phyloP scores from a whole-genome alignment of 2,329 filamentous ascomycete genomes.

The Phialocephala sp. region DNA sequence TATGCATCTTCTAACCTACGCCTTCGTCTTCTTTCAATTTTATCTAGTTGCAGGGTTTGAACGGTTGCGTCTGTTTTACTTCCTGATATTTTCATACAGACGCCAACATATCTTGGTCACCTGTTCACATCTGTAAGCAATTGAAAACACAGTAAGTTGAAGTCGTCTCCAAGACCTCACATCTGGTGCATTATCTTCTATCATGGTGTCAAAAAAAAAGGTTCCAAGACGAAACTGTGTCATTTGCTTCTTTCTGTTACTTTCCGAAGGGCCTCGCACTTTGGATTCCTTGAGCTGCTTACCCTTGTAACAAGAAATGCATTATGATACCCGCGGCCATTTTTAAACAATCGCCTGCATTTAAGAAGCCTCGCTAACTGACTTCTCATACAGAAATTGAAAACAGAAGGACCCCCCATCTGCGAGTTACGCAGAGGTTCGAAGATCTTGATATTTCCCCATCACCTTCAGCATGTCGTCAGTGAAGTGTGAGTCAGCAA shows the following conservation, averaged over 20 bases:
- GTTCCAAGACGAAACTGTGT: too few species aligned
- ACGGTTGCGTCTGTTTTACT: neutral
- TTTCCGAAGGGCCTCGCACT: neutral
- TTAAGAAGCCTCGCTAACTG: neutral
- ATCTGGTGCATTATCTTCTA: too few species aligned
- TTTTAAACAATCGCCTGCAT: neutral
- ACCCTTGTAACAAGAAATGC: neutral
- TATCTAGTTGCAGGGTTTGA: neutral
- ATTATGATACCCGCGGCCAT: neutral
- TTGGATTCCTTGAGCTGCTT: neutral
- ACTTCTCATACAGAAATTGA: neutral
- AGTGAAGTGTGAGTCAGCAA: neutral
- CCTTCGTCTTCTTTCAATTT: neutral
- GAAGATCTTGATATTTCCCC: too few species aligned
- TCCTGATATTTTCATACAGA: too few species aligned
- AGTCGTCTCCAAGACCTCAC: too few species aligned
- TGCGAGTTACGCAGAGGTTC: neutral
- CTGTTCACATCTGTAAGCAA: too few species aligned
- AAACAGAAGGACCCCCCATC: neutral
- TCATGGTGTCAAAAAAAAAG: too few species aligned
- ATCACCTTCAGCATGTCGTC: neutral
- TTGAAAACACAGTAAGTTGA: too few species aligned
- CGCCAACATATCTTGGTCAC: too few species aligned
- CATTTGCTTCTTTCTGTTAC: neutral
- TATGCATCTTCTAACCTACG: neutral